These are phyloP conservation scores for Mediolabrus comicus DNA, from an alignment of 108 stramenopile species.

Conservation along the genomic window DNA sequence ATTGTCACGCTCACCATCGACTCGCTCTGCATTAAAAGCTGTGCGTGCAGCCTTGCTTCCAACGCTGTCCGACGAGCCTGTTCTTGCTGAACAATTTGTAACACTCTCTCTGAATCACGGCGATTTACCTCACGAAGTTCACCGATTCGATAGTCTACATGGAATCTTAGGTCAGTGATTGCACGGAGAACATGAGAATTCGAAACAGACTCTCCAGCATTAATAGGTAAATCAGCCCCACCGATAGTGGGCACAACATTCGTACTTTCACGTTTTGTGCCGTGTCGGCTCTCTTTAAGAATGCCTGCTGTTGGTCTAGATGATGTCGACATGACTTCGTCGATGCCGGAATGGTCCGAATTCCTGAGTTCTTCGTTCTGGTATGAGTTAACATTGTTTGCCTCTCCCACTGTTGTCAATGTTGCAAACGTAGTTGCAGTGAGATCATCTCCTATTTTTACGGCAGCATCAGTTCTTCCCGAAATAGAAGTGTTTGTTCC, in stretches of 20 bases:
- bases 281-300: slow-evolving; percentile 32
- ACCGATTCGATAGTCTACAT: slow-evolving; percentile 42
- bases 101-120: slow-evolving; percentile 36
- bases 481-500: slow-evolving; percentile 10
- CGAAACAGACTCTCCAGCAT: slow-evolving; percentile 38
- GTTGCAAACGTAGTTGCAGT: slow-evolving; percentile 24
- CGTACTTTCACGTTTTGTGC: slow-evolving; percentile 2
- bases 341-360: slow-evolving; percentile 1
- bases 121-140: slow-evolving; percentile 23
- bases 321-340: slow-evolving; percentile 12
- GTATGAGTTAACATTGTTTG: not conserved
- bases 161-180: slow-evolving; percentile 37
- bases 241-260: not conserved
- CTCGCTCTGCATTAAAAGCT: slow-evolving; percentile 53
- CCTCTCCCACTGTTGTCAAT: slow-evolving; percentile 15
- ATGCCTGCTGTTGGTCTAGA: slow-evolving; percentile 23
- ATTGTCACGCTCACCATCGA: slow-evolving; percentile 41
- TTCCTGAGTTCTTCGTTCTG: not conserved
- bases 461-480: slow-evolving; percentile 22
- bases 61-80: slow-evolving; percentile 44
- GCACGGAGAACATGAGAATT: slow-evolving; percentile 46
- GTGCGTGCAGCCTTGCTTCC: slow-evolving; percentile 49
- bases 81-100: slow-evolving; percentile 47
- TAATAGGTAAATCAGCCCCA: slow-evolving; percentile 11
- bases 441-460: slow-evolving; percentile 14